Evolutionary conservation across 164 flowering plant species (phyloP).

Genomic region (Magnolia sinica): DNA sequence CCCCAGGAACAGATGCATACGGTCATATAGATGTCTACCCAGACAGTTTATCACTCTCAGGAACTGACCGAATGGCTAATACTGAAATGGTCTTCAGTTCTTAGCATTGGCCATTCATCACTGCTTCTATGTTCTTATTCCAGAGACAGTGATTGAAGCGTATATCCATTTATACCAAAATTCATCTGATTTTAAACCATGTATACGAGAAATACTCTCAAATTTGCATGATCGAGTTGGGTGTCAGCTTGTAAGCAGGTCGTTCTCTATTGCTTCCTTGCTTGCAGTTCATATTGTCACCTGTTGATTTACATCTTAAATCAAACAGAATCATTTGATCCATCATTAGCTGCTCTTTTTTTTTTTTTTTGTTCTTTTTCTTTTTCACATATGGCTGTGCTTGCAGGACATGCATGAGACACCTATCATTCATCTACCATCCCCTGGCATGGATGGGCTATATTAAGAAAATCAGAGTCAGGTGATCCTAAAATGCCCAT

Average conservation of each 20-base stretch:
- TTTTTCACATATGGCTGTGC: too few relatives aligned
- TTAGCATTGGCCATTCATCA: conserved; percentile 1
- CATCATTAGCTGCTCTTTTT: too few relatives aligned
- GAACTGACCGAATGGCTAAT: conserved; percentile 59
- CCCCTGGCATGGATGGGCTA: too few relatives aligned
- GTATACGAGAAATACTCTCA: neutral
- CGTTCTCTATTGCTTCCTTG: neutral
- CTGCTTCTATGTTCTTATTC: neutral
- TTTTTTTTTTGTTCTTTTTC: too few relatives aligned
- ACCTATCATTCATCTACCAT: too few relatives aligned
- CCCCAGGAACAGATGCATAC: conserved; percentile 75
- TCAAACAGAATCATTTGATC: too few relatives aligned
- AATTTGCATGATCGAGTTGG: neutral
- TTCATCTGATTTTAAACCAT: neutral
- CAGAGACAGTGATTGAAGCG: neutral
- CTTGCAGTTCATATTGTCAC: neutral
- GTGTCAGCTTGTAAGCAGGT: neutral
- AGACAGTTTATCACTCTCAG: conserved; percentile 56
- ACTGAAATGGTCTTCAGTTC: conserved; percentile 55
- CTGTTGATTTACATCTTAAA: too few relatives aligned
- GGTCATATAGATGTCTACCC: conserved; percentile 69
- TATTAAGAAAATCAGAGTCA: too few relatives aligned
- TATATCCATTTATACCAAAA: too few relatives aligned
- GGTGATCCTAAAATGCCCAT: too few relatives aligned
- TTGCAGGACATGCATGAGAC: too few relatives aligned